Percentiles rank a stretch among this genome's conserved stretches.
Conservation (phyloP, 202 grass and related monocot species). For the Saccharum hybrid region DNA sequence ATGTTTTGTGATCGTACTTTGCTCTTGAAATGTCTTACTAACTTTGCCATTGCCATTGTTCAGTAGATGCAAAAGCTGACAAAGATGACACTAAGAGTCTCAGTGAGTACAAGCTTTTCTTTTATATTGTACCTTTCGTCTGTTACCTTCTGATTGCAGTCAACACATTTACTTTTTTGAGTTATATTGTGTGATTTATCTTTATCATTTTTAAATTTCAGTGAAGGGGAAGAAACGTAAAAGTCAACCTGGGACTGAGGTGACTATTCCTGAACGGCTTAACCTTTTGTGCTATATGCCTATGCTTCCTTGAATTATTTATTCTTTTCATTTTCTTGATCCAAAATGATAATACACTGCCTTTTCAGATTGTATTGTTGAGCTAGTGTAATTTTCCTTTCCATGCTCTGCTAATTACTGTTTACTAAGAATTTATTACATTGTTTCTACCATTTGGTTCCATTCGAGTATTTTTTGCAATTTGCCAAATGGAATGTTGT, state of each 20-base stretch:
- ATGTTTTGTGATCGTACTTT: conserved; percentile 5
- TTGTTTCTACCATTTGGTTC: background rate
- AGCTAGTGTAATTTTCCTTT: conserved; percentile 12
- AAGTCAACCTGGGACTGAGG: conserved; percentile 66
- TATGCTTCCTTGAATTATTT: conserved; percentile 29
- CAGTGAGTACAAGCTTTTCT: conserved; percentile 49
- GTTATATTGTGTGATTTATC: conserved; percentile 36
- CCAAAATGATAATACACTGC: conserved; percentile 10
- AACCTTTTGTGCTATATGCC: conserved; percentile 11
- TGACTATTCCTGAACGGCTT: conserved; percentile 15
- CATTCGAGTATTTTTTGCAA: background rate
- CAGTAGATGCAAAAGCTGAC: conserved; percentile 74
- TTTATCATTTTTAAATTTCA: conserved; percentile 52
- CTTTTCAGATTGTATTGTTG: conserved; percentile 25
- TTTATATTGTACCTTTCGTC: conserved; percentile 27
- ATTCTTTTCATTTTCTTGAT: conserved; percentile 27
- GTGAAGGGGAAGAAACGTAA: conserved; percentile 91
- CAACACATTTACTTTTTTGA: conserved; percentile 11
- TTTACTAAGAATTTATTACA: conserved; percentile 15
- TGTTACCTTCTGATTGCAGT: conserved; percentile 20
- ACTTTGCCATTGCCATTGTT: conserved; percentile 43
- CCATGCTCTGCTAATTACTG: background rate
- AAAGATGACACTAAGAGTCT: conserved; percentile 80
- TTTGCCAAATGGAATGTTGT: conserved; percentile 27
- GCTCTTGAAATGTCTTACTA: conserved; percentile 33